Conservation (phyloP, 2,329 filamentous ascomycete species). For the Pseudocercospora eumusae region DNA sequence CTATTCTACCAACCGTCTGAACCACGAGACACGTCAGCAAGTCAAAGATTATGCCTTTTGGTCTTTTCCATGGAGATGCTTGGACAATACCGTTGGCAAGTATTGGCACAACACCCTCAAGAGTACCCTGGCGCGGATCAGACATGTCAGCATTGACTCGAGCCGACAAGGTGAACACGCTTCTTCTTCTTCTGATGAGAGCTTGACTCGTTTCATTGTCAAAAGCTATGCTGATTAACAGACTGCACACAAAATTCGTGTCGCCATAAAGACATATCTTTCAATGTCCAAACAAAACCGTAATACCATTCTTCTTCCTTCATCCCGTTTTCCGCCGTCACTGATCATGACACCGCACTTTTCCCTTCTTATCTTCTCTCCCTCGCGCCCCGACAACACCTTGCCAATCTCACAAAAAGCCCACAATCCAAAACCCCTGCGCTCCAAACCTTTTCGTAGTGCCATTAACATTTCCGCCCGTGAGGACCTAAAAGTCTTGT, state of each 20-base stretch:
- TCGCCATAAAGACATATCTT: slow-evolving; percentile 5
- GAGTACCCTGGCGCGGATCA: slow-evolving; percentile 6
- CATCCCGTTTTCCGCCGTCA: background rate
- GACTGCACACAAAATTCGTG: slow-evolving; percentile 1
- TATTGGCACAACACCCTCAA: background rate
- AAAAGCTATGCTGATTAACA: background rate
- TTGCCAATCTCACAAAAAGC: background rate
- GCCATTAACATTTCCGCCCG: slow-evolving; percentile 8
- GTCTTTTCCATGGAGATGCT: background rate
- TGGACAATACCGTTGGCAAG: background rate
- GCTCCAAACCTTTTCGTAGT: slow-evolving; percentile 6
- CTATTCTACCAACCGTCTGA: too few species aligned
- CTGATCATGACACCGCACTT: background rate
- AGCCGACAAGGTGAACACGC: background rate
- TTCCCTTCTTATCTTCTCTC: background rate
- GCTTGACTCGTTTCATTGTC: slow-evolving; percentile 1
- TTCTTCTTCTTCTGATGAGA: too few species aligned
- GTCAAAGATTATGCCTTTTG: background rate
- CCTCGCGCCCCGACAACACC: background rate
- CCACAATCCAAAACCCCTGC: background rate
- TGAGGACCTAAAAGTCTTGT: slow-evolving; percentile 17
- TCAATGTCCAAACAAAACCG: slow-evolving; percentile 3
- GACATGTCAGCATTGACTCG: background rate
- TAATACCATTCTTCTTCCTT: background rate
- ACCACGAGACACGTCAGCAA: background rate